A percentile compares a stretch with the other conserved stretches of the same genome.
Conservation (phyloP, 352 stramenopile genomes). For the Pythium biforme region DNA sequence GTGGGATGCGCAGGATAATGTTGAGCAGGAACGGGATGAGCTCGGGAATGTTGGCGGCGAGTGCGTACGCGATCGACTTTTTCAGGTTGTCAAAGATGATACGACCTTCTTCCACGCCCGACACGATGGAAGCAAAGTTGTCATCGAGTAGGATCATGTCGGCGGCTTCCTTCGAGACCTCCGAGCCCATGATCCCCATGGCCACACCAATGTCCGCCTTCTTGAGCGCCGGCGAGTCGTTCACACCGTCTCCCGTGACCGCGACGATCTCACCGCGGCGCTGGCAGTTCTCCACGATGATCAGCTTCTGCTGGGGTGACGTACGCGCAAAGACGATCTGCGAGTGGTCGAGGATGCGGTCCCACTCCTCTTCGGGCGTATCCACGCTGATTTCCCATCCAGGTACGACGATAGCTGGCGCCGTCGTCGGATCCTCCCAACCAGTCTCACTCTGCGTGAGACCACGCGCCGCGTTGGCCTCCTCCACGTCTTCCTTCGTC, state of each 20-base stretch:
- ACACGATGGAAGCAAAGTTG: slow-evolving; percentile 97
- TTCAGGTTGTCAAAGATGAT: slow-evolving; percentile 96
- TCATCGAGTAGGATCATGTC: slow-evolving; percentile 97
- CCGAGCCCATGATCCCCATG: slow-evolving; percentile 97
- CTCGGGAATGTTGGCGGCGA: slow-evolving; percentile 92
- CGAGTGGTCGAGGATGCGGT: slow-evolving; percentile 74
- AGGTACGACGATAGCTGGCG: slow-evolving; percentile 81
- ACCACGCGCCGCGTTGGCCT: slow-evolving; percentile 63
- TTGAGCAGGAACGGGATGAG: slow-evolving; percentile 83
- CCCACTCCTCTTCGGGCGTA: slow-evolving; percentile 82
- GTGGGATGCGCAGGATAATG: slow-evolving; percentile 82
- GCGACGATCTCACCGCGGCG: slow-evolving; percentile 87
- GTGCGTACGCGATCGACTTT: slow-evolving; percentile 91
- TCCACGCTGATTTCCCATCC: slow-evolving; percentile 78
- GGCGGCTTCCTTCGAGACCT: slow-evolving; percentile 94
- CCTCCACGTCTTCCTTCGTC: slow-evolving; percentile 82
- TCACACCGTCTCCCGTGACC: slow-evolving; percentile 97
- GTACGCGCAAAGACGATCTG: slow-evolving; percentile 96
- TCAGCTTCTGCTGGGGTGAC: slow-evolving; percentile 93
- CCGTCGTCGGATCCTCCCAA: slow-evolving; percentile 65
- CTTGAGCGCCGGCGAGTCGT: slow-evolving; percentile 97
- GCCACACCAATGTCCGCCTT: slow-evolving; percentile 97
- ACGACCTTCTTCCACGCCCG: slow-evolving; percentile 92
- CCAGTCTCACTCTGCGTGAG: slow-evolving; percentile 60
- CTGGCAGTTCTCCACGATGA: slow-evolving; percentile 93